Base-by-base conservation (phyloP, 371 early-diverging fungal genomes). In the Mucor plumbeus region DNA sequence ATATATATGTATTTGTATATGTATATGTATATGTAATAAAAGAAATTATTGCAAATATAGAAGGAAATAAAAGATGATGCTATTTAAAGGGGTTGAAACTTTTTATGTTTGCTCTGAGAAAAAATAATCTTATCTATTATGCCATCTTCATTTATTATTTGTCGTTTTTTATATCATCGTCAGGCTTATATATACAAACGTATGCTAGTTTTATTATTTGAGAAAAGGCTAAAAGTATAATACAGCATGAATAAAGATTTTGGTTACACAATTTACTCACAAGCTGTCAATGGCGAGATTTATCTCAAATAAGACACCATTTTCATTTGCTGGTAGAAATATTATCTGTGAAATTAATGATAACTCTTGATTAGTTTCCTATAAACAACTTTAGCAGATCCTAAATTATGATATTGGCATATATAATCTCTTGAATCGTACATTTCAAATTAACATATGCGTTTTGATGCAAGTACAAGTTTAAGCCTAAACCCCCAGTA, bases 231-330 rank as follows among this genome's bases (percentile, higher is more conserved):
- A 26, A 1, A 26, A 26, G 3, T 26, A 26, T 26, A 26, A 26
- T 1, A 34, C 15, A n/a, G 59, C 33, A 35, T 55, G 34, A n/a
- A 26, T 1, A 21, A 17, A 26, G 14, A 3, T 13, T 41, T 31
- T 14, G 7, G 55, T 63, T 31, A 63, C 53, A 63, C 55, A 6
- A 17, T 8, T 40, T 54, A n/a, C 63, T 35, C 63, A 54, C 55
- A 33, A 54, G 63, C 63, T 63, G 63, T 63, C 63, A 63, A 63
- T 63, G 38, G 63, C 63, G 63, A 63, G n/a, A 63, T 63, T 55
- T 1, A 14, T 9, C 15, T 19, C 31, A 13, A 21, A 15, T 26
- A 31, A 54, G 38, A 55, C 63, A 63, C 55, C 63, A 63, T 63
- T 38, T 38, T 4, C 38, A 38, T 38, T 38, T 38, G 38, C 38